Percentiles rank a stretch among this genome's conserved stretches.
Conservation (phyloP, 2,329 filamentous ascomycete species). For the Lachnellula suecica region DNA sequence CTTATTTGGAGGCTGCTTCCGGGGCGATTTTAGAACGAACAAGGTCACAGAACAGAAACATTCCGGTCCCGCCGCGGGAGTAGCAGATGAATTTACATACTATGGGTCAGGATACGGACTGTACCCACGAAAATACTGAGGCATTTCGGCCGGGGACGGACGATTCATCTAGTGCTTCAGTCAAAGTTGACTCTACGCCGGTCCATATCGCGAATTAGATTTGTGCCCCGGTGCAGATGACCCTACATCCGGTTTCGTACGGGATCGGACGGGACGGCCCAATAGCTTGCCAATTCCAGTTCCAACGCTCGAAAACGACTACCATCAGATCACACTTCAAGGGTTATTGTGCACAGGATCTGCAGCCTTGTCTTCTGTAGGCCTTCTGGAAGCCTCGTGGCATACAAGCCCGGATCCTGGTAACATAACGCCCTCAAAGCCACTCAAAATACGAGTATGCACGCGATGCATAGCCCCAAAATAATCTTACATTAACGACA, state of each 20-base stretch:
- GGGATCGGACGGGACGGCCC: background rate
- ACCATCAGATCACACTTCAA: background rate
- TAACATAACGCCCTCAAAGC: background rate
- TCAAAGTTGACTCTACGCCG: background rate
- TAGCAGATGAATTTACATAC: background rate
- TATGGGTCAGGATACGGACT: background rate
- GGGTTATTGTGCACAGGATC: constrained; percentile 2
- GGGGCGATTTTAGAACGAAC: background rate
- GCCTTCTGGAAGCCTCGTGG: constrained; percentile 8
- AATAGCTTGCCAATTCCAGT: background rate
- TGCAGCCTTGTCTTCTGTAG: constrained; percentile 10
- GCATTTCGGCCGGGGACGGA: background rate
- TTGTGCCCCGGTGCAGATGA: background rate
- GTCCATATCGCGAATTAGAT: background rate
- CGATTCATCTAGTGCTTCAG: background rate
- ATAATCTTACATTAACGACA: constrained; percentile 26
- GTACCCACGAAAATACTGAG: background rate
- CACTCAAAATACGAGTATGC: background rate
- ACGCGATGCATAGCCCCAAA: constrained; percentile 22
- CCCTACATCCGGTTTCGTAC: background rate
- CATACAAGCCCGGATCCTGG: background rate
- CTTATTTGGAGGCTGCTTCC: background rate
- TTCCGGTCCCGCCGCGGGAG: background rate
- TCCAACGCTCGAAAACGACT: background rate
- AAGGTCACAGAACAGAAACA: background rate